Percentiles rank a stretch among this genome's conserved stretches.
These are phyloP conservation scores for Trichoderma gamsii DNA, from an alignment of 495 filamentous ascomycete species.

Conservation along the genomic window DNA sequence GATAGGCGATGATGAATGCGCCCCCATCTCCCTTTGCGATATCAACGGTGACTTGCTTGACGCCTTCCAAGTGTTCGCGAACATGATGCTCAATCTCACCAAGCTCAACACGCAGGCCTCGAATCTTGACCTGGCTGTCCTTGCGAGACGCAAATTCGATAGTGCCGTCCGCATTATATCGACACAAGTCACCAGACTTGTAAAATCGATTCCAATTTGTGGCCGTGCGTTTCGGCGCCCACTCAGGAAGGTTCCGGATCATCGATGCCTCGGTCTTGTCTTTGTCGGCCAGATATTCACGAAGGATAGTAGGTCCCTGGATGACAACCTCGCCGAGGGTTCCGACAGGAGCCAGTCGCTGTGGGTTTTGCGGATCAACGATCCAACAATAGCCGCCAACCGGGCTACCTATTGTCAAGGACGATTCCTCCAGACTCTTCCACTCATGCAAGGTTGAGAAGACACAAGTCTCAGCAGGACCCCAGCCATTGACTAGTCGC, in stretches of 20 bases:
- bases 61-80: not conserved
- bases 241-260: not conserved
- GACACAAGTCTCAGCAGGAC: constrained; percentile 27
- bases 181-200: constrained; percentile 40
- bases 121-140: constrained; percentile 21
- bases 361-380: constrained; percentile 44
- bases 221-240: constrained; percentile 20
- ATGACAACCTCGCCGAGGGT: constrained; percentile 44
- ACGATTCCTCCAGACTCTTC: constrained; percentile 21
- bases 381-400: constrained; percentile 41
- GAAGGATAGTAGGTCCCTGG: constrained; percentile 39
- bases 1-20: constrained; percentile 34
- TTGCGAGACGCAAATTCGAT: constrained; percentile 32
- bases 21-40: constrained; percentile 24
- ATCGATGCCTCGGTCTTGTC: constrained; percentile 18
- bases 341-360: constrained; percentile 40
- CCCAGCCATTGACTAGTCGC: constrained; percentile 32
- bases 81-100: constrained; percentile 12
- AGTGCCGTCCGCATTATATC: constrained; percentile 39
- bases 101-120: constrained; percentile 12
- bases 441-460: constrained; percentile 23
- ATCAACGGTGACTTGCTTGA: constrained; percentile 19
- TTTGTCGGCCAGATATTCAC: constrained; percentile 18
- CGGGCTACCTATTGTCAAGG: constrained; percentile 35
- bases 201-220: constrained; percentile 20